Conservation (phyloP, 148 eudicot species). For the Rhododendron ovatum region DNA sequence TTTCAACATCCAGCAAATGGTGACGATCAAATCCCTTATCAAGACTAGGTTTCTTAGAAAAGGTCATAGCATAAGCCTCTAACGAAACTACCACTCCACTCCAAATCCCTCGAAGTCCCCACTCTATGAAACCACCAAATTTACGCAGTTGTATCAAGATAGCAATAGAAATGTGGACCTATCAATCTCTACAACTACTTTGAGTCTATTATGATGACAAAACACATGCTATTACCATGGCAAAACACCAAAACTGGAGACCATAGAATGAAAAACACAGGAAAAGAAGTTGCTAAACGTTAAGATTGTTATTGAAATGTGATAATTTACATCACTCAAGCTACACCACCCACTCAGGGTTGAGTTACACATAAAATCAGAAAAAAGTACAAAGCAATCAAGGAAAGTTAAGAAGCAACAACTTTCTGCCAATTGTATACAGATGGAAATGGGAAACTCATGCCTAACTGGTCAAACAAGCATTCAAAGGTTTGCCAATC, state of each 20-base stretch:
- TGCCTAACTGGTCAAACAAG: constrained; percentile 5
- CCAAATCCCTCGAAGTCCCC: neutral
- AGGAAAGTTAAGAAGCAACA: constrained; percentile 9
- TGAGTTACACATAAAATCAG: constrained; percentile 2
- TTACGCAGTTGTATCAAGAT: neutral
- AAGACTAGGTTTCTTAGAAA: neutral
- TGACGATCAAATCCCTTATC: neutral
- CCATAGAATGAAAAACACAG: neutral
- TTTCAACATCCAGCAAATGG: neutral
- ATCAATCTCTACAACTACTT: neutral
- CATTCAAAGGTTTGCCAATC: constrained; percentile 1
- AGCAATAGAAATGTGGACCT: neutral
- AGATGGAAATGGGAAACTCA: constrained; percentile 4
- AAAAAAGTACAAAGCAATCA: constrained; percentile 1
- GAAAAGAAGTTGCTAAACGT: neutral
- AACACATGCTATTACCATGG: neutral
- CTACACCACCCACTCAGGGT: constrained; percentile 2
- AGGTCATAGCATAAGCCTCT: neutral
- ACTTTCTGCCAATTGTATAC: constrained; percentile 8
- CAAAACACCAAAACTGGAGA: neutral
- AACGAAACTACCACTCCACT: neutral
- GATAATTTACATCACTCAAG: constrained; percentile 9
- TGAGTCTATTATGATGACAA: neutral
- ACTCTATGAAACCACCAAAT: neutral
- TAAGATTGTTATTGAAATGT: constrained; percentile 11